phyloP scores from a whole-genome alignment of 1,284 basidiomycete genomes.

The Trichosporon coremiiforme region DNA sequence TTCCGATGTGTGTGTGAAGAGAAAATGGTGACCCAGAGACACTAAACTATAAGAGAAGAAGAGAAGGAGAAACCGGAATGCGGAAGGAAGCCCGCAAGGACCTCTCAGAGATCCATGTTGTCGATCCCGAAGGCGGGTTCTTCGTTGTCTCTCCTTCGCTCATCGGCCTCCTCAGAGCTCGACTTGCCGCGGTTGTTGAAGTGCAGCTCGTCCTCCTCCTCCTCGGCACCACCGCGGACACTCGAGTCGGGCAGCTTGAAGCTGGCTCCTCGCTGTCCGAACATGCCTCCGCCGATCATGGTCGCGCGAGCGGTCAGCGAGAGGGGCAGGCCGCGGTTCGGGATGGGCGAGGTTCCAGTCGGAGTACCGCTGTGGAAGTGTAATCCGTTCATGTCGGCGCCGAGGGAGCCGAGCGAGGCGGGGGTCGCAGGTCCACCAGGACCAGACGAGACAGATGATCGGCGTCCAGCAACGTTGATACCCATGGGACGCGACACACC shows the following conservation, averaged over 20 bases:
- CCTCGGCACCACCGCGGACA: constrained; percentile 45
- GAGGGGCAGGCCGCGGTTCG: constrained; percentile 36
- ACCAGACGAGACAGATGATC: constrained; percentile 32
- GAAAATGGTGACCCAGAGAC: not conserved
- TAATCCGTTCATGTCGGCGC: constrained; percentile 46
- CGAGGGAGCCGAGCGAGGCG: constrained; percentile 42
- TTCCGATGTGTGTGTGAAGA: not conserved
- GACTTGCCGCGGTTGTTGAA: constrained; percentile 29
- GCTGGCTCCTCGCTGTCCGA: constrained; percentile 34
- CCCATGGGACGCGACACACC: constrained; percentile 26
- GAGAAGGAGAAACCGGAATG: not conserved
- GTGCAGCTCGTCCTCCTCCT: constrained; percentile 44
- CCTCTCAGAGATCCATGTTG: constrained; percentile 32
- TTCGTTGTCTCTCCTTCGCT: constrained; percentile 36
- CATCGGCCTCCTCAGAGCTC: constrained; percentile 46
- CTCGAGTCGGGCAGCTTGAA: constrained; percentile 39
- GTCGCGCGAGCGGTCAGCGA: constrained; percentile 40
- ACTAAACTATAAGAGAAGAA: constrained; percentile 7
- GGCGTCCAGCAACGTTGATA: constrained; percentile 28
- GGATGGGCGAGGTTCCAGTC: constrained; percentile 35
- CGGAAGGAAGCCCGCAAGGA: not conserved
- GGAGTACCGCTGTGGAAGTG: constrained; percentile 42
- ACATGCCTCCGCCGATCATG: constrained; percentile 52
- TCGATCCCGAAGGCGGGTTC: constrained; percentile 31
- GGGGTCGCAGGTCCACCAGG: constrained; percentile 39